phyloP scores from a whole-genome alignment of 495 filamentous ascomycete genomes.

The Immersiella caudata region DNA sequence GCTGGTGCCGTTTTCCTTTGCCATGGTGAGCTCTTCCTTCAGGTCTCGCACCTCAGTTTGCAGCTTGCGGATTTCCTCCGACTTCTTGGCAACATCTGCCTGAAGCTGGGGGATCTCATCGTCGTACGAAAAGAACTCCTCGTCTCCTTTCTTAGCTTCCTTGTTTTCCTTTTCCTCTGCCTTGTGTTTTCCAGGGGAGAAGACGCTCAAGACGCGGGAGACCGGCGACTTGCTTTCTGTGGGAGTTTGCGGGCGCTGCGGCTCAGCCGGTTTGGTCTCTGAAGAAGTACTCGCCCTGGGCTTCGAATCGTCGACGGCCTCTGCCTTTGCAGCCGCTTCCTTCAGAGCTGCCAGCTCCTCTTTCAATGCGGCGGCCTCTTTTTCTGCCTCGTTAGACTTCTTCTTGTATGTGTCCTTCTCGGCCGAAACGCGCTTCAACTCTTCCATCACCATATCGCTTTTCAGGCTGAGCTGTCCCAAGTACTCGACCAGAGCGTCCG shows the following conservation, averaged over 20 bases:
- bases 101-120: conserved; percentile 69
- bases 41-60: conserved; percentile 40
- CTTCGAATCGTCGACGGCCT: conserved; percentile 26
- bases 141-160: conserved; percentile 57
- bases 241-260: conserved; percentile 23
- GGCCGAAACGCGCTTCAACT: conserved; percentile 81
- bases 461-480: conserved; percentile 86
- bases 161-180: conserved; percentile 46
- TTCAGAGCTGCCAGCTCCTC: conserved; percentile 42
- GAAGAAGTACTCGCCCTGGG: neutral
- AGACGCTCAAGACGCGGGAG: conserved; percentile 44
- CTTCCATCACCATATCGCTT: conserved; percentile 86
- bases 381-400: conserved; percentile 70
- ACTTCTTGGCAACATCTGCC: conserved; percentile 57
- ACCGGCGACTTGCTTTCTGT: conserved; percentile 44
- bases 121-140: conserved; percentile 89
- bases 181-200: conserved; percentile 52
- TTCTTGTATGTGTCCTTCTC: conserved; percentile 82
- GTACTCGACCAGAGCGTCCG: conserved; percentile 85
- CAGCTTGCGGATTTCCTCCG: conserved; percentile 45
- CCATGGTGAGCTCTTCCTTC: conserved; percentile 47
- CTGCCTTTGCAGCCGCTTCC: conserved; percentile 30
- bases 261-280: conserved; percentile 17
- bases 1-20: conserved; percentile 66
- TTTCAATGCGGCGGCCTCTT: conserved; percentile 59